A percentile compares a stretch with the other conserved stretches of the same genome.
Conservation (phyloP, 805 yeast species). For the Starmerella stigmatis region DNA sequence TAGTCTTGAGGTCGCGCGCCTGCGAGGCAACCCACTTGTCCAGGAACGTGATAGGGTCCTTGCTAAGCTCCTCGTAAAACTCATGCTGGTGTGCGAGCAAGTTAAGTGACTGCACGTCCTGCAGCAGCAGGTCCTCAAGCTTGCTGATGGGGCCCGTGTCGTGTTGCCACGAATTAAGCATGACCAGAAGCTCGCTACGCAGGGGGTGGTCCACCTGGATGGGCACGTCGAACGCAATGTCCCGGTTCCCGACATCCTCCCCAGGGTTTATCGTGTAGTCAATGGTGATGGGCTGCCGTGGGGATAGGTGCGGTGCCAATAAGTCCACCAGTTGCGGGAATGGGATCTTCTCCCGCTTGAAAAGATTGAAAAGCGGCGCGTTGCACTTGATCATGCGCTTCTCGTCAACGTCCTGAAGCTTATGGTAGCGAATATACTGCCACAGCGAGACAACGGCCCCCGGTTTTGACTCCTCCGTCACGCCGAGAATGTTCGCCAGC, state of each 20-base stretch:
- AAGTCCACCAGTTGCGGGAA: constrained; percentile 65
- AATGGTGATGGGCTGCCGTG: constrained; percentile 68
- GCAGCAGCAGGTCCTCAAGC: constrained; percentile 37
- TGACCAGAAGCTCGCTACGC: constrained; percentile 31
- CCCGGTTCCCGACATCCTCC: constrained; percentile 64
- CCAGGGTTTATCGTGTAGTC: constrained; percentile 70
- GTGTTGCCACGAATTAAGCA: constrained; percentile 34
- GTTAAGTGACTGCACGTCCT: constrained; percentile 43
- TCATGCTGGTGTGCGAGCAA: constrained; percentile 54
- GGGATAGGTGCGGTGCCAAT: constrained; percentile 55
- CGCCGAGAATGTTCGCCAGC: constrained; percentile 62
- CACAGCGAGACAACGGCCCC: constrained; percentile 70
- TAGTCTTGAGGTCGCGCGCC: constrained; percentile 70
- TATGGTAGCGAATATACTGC: constrained; percentile 63
- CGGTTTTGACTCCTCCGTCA: constrained; percentile 70
- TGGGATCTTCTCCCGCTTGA: constrained; percentile 42
- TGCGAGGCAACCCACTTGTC: constrained; percentile 69
- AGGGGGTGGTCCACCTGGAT: constrained; percentile 40
- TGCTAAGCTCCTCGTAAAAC: constrained; percentile 62
- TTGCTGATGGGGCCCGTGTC: constrained; percentile 36
- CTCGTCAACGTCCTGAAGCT: constrained; percentile 49
- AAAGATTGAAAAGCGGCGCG: constrained; percentile 36
- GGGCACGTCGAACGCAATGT: constrained; percentile 64
- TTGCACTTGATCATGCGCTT: constrained; percentile 46
- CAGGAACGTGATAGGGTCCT: constrained; percentile 69